Base-by-base conservation (phyloP, 768 basidiomycete genomes). In the Suillus lakei region DNA sequence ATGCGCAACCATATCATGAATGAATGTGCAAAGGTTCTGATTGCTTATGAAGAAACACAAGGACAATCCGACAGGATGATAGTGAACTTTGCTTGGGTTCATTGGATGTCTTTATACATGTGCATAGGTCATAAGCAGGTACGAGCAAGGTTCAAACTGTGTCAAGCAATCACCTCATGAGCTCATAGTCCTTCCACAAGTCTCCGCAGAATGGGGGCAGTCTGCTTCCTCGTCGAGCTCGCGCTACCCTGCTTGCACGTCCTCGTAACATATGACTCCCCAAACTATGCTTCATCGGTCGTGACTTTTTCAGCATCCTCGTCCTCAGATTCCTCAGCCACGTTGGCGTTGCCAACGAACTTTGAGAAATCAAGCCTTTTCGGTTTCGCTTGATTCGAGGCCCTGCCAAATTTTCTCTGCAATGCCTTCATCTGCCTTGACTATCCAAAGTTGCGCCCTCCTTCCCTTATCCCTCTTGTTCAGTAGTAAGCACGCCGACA, bases 401-500 rank as follows among this genome's bases (percentile, higher is more conserved):
- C 89, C 90, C 16, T 78, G 73, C 75, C 85, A 90, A 50, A 92
- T 76, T 38, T 69, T 76, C 5, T 82, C 76, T 9, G 81, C 65
- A 51, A 83, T 78, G 38, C 77, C 66, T 12, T 62, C 34, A 38
- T 68, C 63, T 23, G n/a, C 34, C 6, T 86, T 81, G 3, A 92
- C 79, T 41, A 93, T 78, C 84, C 91, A 87, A 63, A 90, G 76
- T 77, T 88, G 79, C 79, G 94, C 90, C 51, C 93, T 80, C 66
- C 81, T 84, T 64, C 88, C 85, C 69, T 92, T 91, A 48, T 82
- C 82, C 46, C 81, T 81, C 58, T 77, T 78, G 34, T 70, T 74
- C 23, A 0, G 88, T 85, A 6, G 95, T 96, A 50, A 98, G 82
- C 39, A 96, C 84, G 1, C 95, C 96, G 1, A 93, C 85, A 28